Base-by-base conservation (phyloP, 768 basidiomycete genomes). In the Suillus spraguei region DNA sequence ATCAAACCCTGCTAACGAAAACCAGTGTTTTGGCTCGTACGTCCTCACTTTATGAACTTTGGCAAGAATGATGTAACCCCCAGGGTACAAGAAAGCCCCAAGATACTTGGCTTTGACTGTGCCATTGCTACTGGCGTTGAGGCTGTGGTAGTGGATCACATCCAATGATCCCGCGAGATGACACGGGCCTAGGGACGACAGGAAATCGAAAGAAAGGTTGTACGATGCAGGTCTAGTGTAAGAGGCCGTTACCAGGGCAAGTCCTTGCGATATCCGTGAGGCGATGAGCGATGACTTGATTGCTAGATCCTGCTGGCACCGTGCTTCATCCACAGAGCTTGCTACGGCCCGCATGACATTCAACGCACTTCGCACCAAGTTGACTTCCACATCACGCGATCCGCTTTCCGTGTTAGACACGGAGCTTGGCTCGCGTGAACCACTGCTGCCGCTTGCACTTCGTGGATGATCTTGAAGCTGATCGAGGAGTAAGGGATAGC, bases 1-100 rank as follows among this genome's bases (percentile, higher is more conserved):
- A 60, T 91, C 87, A 67, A 93, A 92, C 22, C 86, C 85, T 52
- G 83, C 81, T 24, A 97, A 77, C 46, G 87, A 85, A 70, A 99
- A 90, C 91, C 95, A 99, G 72, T 97, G 91, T 64, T 83, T 85
- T 20, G 94, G 88, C 69, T 96, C 94, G 70, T 97, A 99, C 39
- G 80, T 80, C 72, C 83, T 92, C 63, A 85, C 82, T 77, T 93
- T 95, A 67, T 83, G 80, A 46, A 95, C 89, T 78, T 97, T 98
- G 67, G 87, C 93, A 52, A 99, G 78, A 24, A 97, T 82, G 44
- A 98, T 76, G 72, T 94, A 98, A 13, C 92, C 94, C 13, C 91
- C 88, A 41, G 83, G 78, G 69, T 95, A 99, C 50, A 99, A 78
- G 75, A 99, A 97, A 20, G 90, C 91, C 36, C 92, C 95, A 32